Evolutionary conservation across 2,329 filamentous ascomycete genomes (phyloP).

Genomic region (Cryphonectria parasitica): DNA sequence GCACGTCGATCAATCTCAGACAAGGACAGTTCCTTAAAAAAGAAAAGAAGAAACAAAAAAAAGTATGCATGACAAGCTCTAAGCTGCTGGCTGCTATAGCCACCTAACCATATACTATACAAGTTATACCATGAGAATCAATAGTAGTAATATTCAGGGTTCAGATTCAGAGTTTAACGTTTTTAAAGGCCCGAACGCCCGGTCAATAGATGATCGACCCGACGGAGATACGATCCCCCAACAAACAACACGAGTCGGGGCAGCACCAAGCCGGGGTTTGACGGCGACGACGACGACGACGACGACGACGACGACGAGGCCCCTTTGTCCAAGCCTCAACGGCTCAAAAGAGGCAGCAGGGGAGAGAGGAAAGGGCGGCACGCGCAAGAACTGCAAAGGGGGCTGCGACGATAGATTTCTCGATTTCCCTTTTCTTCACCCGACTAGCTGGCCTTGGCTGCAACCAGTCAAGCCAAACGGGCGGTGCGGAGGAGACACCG

Average conservation of each 20-base stretch:
- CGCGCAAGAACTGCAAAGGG: neutral
- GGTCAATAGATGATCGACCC: neutral
- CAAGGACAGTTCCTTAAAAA: neutral
- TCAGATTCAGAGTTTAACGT: neutral
- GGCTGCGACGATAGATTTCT: no score
- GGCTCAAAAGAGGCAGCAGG: neutral
- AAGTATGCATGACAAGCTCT: neutral
- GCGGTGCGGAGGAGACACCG: neutral
- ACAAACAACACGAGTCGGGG: neutral
- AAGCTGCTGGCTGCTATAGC: no score
- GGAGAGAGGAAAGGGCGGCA: neutral
- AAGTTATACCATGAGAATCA: no score
- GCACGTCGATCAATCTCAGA: constrained; percentile 7
- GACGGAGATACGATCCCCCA: neutral
- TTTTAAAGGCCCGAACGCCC: neutral
- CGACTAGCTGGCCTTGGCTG: no score
- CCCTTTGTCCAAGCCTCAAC: neutral
- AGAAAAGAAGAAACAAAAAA: no score
- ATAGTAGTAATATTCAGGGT: no score
- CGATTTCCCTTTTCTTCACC: no score
- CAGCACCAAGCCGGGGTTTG: neutral
- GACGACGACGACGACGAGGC: neutral
- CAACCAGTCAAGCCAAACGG: neutral
- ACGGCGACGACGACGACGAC: neutral
- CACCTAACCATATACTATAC: no score